These are phyloP conservation scores for Stentor coeruleus DNA, from an alignment of 73 alveolate genomes.

Conservation along the genomic window DNA sequence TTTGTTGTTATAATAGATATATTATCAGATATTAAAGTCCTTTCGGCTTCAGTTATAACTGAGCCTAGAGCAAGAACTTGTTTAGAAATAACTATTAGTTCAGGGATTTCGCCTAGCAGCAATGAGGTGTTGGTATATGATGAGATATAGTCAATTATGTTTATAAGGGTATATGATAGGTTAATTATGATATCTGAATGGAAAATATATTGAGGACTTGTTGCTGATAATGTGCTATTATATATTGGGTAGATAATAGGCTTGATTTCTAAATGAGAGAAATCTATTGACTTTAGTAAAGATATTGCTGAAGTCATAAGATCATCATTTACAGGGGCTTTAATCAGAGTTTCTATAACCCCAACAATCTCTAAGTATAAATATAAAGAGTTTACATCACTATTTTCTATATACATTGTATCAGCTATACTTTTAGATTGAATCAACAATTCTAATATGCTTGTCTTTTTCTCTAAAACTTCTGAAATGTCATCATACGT, in stretches of 20 bases:
- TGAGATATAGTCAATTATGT: no score
- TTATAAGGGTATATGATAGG: not conserved
- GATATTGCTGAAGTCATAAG: not conserved
- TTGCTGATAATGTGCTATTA: not conserved
- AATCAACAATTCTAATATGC: not conserved
- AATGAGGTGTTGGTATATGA: no score
- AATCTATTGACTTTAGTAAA: no score
- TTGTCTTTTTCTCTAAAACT: not conserved
- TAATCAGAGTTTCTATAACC: not conserved
- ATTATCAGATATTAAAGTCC: not conserved
- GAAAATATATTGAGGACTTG: not conserved
- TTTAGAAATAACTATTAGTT: not conserved
- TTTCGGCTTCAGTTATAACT: not conserved
- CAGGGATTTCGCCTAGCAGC: not conserved
- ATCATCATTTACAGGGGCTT: not conserved
- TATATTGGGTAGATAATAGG: not conserved
- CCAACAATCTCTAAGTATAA: not conserved
- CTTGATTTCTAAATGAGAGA: no score
- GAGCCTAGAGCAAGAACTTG: not conserved
- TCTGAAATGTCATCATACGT: not conserved
- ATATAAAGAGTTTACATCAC: not conserved
- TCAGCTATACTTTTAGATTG: not conserved
- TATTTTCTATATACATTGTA: not conserved
- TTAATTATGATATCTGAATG: not conserved
- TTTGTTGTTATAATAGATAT: not conserved